Percentiles rank a stretch among this genome's conserved stretches.
phyloP scores from a whole-genome alignment of 805 yeast species.

The Ogataea chonburiensis region DNA sequence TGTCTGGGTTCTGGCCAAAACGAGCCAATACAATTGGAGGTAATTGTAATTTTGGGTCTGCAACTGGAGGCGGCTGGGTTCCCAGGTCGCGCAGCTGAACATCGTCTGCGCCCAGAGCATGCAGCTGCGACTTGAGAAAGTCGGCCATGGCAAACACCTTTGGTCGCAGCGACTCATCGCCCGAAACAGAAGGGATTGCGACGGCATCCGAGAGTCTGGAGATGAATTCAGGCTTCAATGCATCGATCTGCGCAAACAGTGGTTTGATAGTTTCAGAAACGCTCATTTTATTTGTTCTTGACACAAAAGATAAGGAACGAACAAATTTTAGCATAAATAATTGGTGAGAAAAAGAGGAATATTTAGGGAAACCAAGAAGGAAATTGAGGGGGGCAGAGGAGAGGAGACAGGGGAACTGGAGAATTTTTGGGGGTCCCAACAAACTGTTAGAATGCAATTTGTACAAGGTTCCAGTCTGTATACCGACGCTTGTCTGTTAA shows the following conservation, averaged over 20 bases:
- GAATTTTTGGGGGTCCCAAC: no score
- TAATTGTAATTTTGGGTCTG: conserved; percentile 59
- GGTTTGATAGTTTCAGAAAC: conserved; percentile 33
- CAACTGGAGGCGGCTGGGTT: conserved; percentile 88
- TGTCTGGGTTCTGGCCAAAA: conserved; percentile 74
- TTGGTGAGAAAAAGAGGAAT: no score
- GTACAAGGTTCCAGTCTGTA: no score
- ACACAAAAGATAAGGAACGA: conserved; percentile 11
- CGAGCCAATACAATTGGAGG: conserved; percentile 96
- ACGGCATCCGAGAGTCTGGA: conserved; percentile 78
- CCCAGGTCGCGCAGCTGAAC: conserved; percentile 83
- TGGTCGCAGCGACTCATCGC: conserved; percentile 86
- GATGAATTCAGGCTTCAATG: conserved; percentile 72
- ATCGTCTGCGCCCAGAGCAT: conserved; percentile 73
- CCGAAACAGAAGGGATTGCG: conserved; percentile 91
- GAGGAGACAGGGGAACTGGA: no score
- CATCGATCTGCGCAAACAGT: conserved; percentile 62
- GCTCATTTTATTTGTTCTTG: conserved; percentile 19
- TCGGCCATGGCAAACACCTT: conserved; percentile 88
- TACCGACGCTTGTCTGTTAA: no score
- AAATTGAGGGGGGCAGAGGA: not conserved
- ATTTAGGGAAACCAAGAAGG: not conserved
- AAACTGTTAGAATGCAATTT: no score
- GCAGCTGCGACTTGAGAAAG: conserved; percentile 70
- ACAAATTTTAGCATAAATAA: conserved; percentile 11